Conservation (phyloP, 768 basidiomycete species). For the Lactifluus piperatus region DNA sequence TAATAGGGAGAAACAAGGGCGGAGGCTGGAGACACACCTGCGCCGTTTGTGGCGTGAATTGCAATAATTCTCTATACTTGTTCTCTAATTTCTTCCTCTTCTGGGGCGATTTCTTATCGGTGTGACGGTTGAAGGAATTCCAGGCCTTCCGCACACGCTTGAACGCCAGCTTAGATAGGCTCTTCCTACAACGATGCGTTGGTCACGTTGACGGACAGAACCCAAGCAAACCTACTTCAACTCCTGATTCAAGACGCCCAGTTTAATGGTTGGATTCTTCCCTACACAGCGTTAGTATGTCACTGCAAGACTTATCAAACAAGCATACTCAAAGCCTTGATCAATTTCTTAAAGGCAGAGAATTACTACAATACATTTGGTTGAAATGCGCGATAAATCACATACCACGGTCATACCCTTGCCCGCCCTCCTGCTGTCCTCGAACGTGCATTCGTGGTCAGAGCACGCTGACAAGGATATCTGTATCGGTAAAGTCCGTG, state of each 20-base stretch:
- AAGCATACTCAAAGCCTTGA: not conserved
- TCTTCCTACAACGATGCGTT: not conserved
- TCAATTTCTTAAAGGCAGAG: not conserved
- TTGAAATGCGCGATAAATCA: not conserved
- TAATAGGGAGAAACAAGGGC: not conserved
- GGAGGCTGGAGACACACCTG: not conserved
- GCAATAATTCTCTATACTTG: not conserved
- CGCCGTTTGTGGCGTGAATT: not conserved
- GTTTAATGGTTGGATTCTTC: not conserved
- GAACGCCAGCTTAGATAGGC: not conserved
- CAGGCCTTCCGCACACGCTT: not conserved
- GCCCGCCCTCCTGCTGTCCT: slow-evolving; percentile 6
- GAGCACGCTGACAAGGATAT: slow-evolving; percentile 13
- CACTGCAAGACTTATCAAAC: not conserved
- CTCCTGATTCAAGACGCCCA: not conserved
- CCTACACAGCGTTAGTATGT: not conserved
- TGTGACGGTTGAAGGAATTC: not conserved
- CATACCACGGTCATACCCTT: slow-evolving; percentile 14
- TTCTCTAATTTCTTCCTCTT: not conserved
- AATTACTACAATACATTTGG: not conserved
- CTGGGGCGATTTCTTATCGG: not conserved
- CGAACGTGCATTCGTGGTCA: slow-evolving; percentile 4
- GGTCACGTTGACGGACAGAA: not conserved
- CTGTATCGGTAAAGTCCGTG: not conserved
- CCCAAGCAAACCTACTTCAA: slow-evolving; percentile 1